Conservation (phyloP, 805 yeast genomes). For the Isabelozyma gotoi region DNA sequence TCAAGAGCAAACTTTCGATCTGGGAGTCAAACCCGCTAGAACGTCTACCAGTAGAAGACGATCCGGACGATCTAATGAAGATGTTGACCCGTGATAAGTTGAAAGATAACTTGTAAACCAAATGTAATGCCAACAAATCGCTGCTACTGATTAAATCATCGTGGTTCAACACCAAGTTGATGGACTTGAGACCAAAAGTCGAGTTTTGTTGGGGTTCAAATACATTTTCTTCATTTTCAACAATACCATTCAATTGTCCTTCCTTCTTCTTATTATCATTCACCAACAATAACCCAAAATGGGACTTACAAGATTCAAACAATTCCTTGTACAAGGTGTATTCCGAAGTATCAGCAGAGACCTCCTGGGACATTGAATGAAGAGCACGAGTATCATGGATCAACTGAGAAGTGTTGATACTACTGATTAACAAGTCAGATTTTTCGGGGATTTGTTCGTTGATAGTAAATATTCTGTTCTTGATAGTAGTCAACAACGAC, state of each 20-base stretch:
- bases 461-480: slow-evolving; percentile 27
- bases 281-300: slow-evolving; percentile 32
- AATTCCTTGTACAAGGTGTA: slow-evolving; percentile 23
- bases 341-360: slow-evolving; percentile 6
- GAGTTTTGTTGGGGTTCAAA: background rate
- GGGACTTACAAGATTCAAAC: slow-evolving; percentile 23
- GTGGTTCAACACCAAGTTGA: slow-evolving; percentile 29
- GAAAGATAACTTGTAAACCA: slow-evolving; percentile 20
- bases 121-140: slow-evolving; percentile 32
- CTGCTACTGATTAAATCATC: slow-evolving; percentile 32
- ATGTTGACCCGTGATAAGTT: slow-evolving; percentile 15
- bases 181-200: slow-evolving; percentile 7
- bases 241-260: background rate
- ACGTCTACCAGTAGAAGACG: slow-evolving; percentile 8
- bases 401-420: slow-evolving; percentile 15
- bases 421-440: slow-evolving; percentile 25
- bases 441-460: slow-evolving; percentile 29
- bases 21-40: slow-evolving; percentile 15
- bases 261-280: slow-evolving; percentile 10
- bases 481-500: slow-evolving; percentile 31
- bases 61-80: slow-evolving; percentile 13
- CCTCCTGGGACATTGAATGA: background rate
- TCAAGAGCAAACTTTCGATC: slow-evolving; percentile 9
- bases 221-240: slow-evolving; percentile 5
- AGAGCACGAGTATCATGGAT: background rate